These are phyloP conservation scores for Acacia melanoxylon DNA, from an alignment of 306 rosid species.

Conservation along the genomic window DNA sequence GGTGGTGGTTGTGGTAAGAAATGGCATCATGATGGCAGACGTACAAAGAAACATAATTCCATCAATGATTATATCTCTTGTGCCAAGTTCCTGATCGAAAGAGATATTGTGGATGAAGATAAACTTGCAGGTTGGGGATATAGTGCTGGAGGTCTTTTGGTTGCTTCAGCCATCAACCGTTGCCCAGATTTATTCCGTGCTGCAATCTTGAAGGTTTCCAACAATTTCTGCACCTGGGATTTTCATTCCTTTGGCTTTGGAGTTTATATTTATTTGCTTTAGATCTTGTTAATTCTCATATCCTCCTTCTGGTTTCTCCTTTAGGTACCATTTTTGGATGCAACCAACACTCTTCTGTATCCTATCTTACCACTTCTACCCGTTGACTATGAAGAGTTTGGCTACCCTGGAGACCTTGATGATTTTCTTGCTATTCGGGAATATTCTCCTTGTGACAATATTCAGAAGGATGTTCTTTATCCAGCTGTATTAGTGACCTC, in stretches of 20 bases:
- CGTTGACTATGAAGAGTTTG: slow-evolving; percentile 86
- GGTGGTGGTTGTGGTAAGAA: slow-evolving; percentile 92
- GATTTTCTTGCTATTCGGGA: slow-evolving; percentile 82
- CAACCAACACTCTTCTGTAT: slow-evolving; percentile 76
- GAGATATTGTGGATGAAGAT: slow-evolving; percentile 64
- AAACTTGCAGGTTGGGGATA: slow-evolving; percentile 88
- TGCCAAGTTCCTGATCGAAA: slow-evolving; percentile 76
- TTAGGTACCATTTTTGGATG: slow-evolving; percentile 91
- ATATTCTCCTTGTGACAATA: slow-evolving; percentile 89
- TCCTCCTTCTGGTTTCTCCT: slow-evolving; percentile 30
- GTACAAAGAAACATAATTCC: slow-evolving; percentile 68
- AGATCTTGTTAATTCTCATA: neutral
- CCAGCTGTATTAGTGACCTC: slow-evolving; percentile 78
- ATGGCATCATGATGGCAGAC: slow-evolving; percentile 87
- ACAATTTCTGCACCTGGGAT: slow-evolving; percentile 8
- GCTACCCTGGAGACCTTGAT: slow-evolving; percentile 73
- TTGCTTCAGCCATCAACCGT: slow-evolving; percentile 81
- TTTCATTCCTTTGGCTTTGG: slow-evolving; percentile 18
- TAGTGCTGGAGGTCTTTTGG: slow-evolving; percentile 94
- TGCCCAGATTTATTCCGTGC: slow-evolving; percentile 81
- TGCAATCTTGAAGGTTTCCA: slow-evolving; percentile 74
- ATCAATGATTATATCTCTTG: slow-evolving; percentile 79
- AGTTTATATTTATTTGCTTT: slow-evolving; percentile 30
- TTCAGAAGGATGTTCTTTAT: slow-evolving; percentile 71
- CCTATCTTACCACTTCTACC: slow-evolving; percentile 82